Conservation (phyloP, 768 basidiomycete species). For the Candolleomyces eurysporus region DNA sequence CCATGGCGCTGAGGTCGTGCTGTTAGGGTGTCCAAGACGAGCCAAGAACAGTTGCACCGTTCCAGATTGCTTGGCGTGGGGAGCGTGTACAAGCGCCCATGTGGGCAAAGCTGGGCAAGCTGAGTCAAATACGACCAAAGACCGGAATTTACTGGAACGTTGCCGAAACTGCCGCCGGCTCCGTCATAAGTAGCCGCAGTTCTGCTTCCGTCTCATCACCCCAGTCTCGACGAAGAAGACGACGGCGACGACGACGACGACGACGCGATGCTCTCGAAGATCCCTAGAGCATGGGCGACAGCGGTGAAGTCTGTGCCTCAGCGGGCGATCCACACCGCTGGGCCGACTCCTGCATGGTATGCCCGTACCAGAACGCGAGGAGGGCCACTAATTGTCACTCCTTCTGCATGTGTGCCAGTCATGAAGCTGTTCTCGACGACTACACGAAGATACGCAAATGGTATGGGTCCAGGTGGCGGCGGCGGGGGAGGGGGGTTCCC, state of each 20-base stretch:
- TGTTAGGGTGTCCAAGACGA: too few species aligned
- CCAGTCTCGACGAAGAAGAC: neutral
- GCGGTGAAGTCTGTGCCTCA: neutral
- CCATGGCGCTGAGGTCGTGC: too few species aligned
- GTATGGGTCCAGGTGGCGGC: constrained; percentile 42
- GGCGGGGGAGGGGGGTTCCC: constrained; percentile 57
- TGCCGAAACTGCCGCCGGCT: neutral
- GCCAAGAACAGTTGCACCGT: too few species aligned
- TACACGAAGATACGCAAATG: constrained; percentile 40
- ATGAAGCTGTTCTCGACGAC: neutral
- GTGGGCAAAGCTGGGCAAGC: neutral
- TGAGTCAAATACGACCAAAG: neutral
- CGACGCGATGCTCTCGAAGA: neutral
- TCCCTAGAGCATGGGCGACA: neutral
- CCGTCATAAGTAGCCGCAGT: neutral
- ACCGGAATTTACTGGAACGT: neutral
- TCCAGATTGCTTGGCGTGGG: neutral
- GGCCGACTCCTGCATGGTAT: constrained; percentile 10
- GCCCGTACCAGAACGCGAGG: constrained; percentile 19
- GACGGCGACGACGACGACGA: too few species aligned
- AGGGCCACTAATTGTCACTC: constrained; percentile 24
- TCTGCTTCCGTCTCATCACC: neutral
- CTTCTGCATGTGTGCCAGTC: constrained; percentile 17
- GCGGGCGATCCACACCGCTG: neutral
- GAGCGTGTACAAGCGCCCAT: neutral